Base-by-base conservation (phyloP, 495 filamentous ascomycete genomes). In the Xylaria palmicola region DNA sequence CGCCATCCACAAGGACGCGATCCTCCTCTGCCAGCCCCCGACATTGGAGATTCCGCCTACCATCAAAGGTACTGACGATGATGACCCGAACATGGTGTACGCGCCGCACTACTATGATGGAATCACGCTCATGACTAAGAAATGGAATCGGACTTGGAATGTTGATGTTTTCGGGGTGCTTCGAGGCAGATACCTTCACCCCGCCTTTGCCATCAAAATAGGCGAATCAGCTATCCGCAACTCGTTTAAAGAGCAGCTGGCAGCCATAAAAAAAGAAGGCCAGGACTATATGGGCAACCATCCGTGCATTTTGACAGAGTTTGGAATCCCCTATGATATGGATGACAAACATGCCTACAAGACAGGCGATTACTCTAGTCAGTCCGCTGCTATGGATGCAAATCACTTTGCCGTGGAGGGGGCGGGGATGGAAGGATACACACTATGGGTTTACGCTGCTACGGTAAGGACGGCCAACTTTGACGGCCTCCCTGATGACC, bases 281-380 rank as follows among this genome's bases (percentile, higher is more conserved):
- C 73, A 87, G 17, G 88, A 93, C 34, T 87, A 93, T 55, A 91
- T 97, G 83, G 94, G 94, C 15, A 83, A 88, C 34, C 94, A 95
- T 64, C 94, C 94, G 1, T 88, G 93, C 65, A 76, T 98, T 10
- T 89, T 96, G 70, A 95, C 90, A 1, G 94, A 99, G 68, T 97
- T 97, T 65, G 94, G 94, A 24, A 97, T 98, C 61, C 94, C 94
- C 0, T 99, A 97, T 69, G 95, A 99, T 72, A 99, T 99, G 94
- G 93, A 99, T 68, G 85, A 95, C 58, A 90, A 96, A 74, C 76
- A 92, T 63, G 94, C 94, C 1, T 99, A 99, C 73, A 89, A 90
- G 71, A 96, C 92, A n/a, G 94, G 94, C 3, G 89, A 99, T 67
- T 99, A 95, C 68, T 88, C 90, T 55, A 97, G 91, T 63, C 94